Base-by-base conservation (phyloP, 2,329 filamentous ascomycete genomes). In the Geoglossum cookeanum region DNA sequence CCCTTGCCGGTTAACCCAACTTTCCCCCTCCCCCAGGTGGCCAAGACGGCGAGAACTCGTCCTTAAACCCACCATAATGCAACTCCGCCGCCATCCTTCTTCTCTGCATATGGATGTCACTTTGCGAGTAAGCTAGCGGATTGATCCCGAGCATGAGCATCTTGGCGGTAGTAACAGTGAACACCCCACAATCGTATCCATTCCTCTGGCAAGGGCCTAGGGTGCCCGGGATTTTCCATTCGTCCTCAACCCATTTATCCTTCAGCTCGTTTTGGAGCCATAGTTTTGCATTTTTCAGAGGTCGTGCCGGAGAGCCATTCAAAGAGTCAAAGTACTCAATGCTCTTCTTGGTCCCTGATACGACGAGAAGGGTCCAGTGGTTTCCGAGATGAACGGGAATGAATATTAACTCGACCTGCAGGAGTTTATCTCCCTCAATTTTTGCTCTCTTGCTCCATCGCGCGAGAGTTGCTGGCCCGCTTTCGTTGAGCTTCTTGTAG, bases 251-350 rank as follows among this genome's bases (percentile, higher is more conserved):
- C 51, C 51, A 58, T 27, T 62, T 63, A 7, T 62, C 39, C 2
- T 69, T 69, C 39, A 76, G 65, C 62, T 75, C 72, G 3, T 64
- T 65, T 30, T 61, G 60, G 8, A 76, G 67, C 71, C 71, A 75
- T 15, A 60, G 60, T 59, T 74, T 70, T 45, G 71, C 63, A 1
- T 63, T 65, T 4, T 59, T 62, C 4, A 74, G 63, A 58, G 71
- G 68, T 4, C 58, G 55, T 13, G 32, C 51, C 2, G 68, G 67
- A 3, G 61, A 60, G 1, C 67, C 65, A 3, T 69, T 68, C 35
- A 76, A 60, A 3, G 70, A 73, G 63, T 76, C 73, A 58, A 73
- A 75, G 60, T 75, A 69, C 57, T 75, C 72, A 56, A 75, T 72
- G 1, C 68, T 70, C 45, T 68, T 68, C 47, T 66, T 66, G 13